phyloP scores from a whole-genome alignment of 129 eudicot genomes.

The Artemisia annua region DNA sequence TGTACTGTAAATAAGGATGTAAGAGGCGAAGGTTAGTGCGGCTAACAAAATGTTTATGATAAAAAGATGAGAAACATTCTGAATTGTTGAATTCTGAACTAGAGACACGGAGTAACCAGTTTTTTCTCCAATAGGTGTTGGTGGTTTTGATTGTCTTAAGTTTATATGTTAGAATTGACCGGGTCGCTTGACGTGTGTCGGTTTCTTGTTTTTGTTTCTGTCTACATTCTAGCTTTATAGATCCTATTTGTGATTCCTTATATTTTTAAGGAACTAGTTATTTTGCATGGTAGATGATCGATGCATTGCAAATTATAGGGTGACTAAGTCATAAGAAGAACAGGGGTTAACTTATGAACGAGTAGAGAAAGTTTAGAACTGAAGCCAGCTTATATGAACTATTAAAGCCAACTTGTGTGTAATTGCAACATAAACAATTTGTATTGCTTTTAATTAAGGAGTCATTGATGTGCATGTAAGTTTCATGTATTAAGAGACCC shows the following conservation, averaged over 20 bases:
- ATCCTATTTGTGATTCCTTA: constrained; percentile 5
- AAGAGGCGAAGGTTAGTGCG: too few species aligned
- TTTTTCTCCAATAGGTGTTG: neutral
- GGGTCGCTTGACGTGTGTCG: neutral
- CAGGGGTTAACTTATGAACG: neutral
- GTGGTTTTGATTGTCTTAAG: neutral
- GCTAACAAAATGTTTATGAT: too few species aligned
- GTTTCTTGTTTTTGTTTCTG: constrained; percentile 2
- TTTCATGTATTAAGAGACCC: too few species aligned
- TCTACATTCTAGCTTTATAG: too few species aligned
- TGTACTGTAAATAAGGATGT: too few species aligned
- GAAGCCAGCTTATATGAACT: constrained; percentile 12
- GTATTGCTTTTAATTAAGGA: too few species aligned
- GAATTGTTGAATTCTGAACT: neutral
- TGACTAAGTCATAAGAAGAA: neutral
- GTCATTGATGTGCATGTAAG: too few species aligned
- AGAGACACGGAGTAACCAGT: neutral
- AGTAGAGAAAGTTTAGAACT: neutral
- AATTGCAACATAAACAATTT: constrained; percentile 10
- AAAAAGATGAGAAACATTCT: too few species aligned
- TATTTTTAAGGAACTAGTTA: neutral
- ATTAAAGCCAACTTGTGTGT: constrained; percentile 4
- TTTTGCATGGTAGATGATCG: neutral
- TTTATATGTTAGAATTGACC: constrained; percentile 8
- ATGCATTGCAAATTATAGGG: neutral